Base-by-base conservation (phyloP, 371 early-diverging fungal genomes). In the Mucor sp. region DNA sequence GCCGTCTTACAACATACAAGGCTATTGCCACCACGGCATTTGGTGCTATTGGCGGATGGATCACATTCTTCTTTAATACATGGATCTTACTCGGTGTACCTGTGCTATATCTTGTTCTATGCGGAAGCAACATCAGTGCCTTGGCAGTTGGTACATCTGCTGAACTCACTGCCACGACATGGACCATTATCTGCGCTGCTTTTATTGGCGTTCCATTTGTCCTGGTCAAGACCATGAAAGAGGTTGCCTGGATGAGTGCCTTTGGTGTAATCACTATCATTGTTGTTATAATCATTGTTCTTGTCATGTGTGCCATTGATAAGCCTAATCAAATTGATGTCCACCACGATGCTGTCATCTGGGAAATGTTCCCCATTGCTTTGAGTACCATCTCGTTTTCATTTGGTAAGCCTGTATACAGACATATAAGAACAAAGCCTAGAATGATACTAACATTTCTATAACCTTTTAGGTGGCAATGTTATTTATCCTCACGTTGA, bases 401-500 rank as follows among this genome's bases (percentile, higher is more conserved):
- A 86, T 33, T 33, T 7, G 33, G 33, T 33, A 33, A 7, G 33
- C 33, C 7, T 33, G 8, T 33, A 33, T 6, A 33, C 7, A 33
- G 1, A 33, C 7, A 7, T 30, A 30, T 30, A 30, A 6, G 6
- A n/a, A n/a, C n/a, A 30, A 30, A 33, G 8, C 8, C 33, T 33
- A 33, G 33, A 3, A 6, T 33, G 33, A 33, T 6, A 33, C 33
- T 33, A 7, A 33, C 33, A 3, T 33, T 30, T 33, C 6, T 33
- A 33, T 33, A 7, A 33, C 7, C 87, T 71, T 93, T 90, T 30
- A 64, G 93, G 94, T 61, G 94, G 93, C 48, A 94, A 93, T 70
- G 86, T 90, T 21, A 86, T 93, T 57, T 94, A 90, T 58, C 92
- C 94, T 17, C 91, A 93, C 69, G 89, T 95, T 28, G 94, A 94